A percentile compares a stretch with the other conserved stretches of the same genome.
These are phyloP conservation scores for Didymellaceae sp. DNA, from an alignment of 2,329 filamentous ascomycete genomes.

Conservation along the genomic window DNA sequence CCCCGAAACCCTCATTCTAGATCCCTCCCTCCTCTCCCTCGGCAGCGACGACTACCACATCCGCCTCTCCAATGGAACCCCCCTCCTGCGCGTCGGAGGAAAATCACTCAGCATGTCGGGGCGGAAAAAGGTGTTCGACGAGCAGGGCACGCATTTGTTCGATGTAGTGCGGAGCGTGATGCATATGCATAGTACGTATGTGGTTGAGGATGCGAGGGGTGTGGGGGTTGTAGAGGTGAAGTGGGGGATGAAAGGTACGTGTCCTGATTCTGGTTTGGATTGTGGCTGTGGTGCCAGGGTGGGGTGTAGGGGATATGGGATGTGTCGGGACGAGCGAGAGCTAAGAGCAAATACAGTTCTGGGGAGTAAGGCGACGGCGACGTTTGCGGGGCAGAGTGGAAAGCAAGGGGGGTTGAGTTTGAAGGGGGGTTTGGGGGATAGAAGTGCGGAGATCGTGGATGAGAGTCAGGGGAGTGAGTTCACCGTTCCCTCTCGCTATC, in stretches of 20 bases:
- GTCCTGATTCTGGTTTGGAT: too few relatives aligned
- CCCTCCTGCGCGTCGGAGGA: slow-evolving; percentile 64
- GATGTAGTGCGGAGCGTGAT: slow-evolving; percentile 62
- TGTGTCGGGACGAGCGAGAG: not conserved
- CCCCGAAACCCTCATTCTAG: slow-evolving; percentile 60
- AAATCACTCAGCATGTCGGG: slow-evolving; percentile 59
- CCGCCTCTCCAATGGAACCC: slow-evolving; percentile 60
- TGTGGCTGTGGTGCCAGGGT: slow-evolving; percentile 22
- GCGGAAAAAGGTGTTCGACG: slow-evolving; percentile 64
- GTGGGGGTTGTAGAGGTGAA: slow-evolving; percentile 63
- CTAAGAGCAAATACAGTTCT: slow-evolving; percentile 46
- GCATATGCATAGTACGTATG: slow-evolving; percentile 61
- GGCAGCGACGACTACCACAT: slow-evolving; percentile 71
- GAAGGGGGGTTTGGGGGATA: slow-evolving; percentile 68
- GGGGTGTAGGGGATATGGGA: not conserved
- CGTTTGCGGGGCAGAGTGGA: slow-evolving; percentile 53
- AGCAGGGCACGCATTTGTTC: slow-evolving; percentile 62
- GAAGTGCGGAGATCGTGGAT: slow-evolving; percentile 64
- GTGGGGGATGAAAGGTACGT: slow-evolving; percentile 61
- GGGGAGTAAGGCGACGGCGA: slow-evolving; percentile 62
- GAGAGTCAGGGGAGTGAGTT: slow-evolving; percentile 45
- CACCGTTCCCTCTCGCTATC: not conserved
- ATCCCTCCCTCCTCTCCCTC: slow-evolving; percentile 67
- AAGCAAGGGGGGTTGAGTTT: slow-evolving; percentile 52
- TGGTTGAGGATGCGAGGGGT: slow-evolving; percentile 54